phyloP scores from a whole-genome alignment of 257 asterid genomes.

The Solanum clarkiae region DNA sequence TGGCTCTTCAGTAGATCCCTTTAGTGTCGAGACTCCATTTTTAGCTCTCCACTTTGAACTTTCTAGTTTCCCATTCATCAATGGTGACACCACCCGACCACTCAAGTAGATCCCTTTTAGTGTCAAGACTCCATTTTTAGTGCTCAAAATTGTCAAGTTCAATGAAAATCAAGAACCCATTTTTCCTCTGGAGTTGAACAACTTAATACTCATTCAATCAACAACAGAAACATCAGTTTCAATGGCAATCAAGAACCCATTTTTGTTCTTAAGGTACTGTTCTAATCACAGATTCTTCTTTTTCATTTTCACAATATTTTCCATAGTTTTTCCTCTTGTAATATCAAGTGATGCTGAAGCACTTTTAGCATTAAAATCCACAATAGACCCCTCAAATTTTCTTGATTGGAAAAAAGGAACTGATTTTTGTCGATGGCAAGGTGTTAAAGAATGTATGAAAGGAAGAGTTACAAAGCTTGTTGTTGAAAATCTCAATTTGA shows the following conservation, averaged over 20 bases:
- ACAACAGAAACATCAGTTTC: not conserved
- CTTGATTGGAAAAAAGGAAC: conserved; percentile 45
- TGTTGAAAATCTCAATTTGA: conserved; percentile 51
- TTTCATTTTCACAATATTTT: conserved; percentile 7
- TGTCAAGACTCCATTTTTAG: not conserved
- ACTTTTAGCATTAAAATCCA: conserved; percentile 41
- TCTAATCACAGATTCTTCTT: not conserved
- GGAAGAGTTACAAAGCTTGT: conserved; percentile 81
- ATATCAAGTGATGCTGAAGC: conserved; percentile 61
- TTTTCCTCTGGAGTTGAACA: not conserved
- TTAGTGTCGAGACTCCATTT: not conserved
- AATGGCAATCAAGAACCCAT: not conserved
- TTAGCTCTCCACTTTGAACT: not conserved
- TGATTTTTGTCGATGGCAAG: conserved; percentile 60
- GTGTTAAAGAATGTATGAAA: conserved; percentile 62
- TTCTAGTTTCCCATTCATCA: not conserved
- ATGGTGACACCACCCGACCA: not conserved
- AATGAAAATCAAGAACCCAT: not conserved
- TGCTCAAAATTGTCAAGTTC: not conserved
- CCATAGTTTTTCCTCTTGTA: conserved; percentile 14
- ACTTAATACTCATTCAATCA: not conserved
- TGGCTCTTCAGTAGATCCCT: no score
- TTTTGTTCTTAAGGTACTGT: not conserved
- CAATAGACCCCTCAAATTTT: conserved; percentile 41
- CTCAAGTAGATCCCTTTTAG: not conserved